Percentiles rank a stretch among this genome's conserved stretches.
These are phyloP conservation scores for Nelumbo lutea DNA, from an alignment of 164 flowering plant species.

Conservation along the genomic window DNA sequence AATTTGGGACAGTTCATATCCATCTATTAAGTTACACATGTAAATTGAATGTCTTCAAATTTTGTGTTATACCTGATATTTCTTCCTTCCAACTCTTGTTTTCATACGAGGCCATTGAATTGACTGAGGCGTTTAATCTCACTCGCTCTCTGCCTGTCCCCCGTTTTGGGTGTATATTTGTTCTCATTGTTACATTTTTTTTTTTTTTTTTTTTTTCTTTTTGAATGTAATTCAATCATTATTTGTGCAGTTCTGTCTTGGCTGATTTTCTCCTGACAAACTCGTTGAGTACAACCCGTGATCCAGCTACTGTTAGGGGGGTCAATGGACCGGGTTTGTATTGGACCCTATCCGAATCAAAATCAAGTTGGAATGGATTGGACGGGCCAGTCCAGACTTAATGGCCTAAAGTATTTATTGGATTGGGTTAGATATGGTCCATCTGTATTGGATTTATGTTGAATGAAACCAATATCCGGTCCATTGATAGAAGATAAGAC, in stretches of 20 bases:
- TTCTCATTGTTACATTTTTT: constrained; percentile 1
- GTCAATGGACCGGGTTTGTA: too few relatives aligned
- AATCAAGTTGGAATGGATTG: too few relatives aligned
- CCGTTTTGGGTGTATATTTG: constrained; percentile 1
- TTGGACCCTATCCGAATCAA: too few relatives aligned
- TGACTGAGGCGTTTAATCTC: constrained; percentile 4
- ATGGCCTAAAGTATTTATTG: too few relatives aligned
- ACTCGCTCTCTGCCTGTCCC: neutral
- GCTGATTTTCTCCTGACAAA: too few relatives aligned
- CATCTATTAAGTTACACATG: constrained; percentile 5
- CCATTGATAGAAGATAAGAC: too few relatives aligned
- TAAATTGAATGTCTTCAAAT: constrained; percentile 13
- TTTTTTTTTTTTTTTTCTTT: neutral
- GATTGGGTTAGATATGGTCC: too few relatives aligned
- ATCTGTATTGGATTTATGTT: too few relatives aligned
- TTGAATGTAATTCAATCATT: neutral
- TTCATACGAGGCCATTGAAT: constrained; percentile 19
- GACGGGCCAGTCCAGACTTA: too few relatives aligned
- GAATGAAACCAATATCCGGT: too few relatives aligned
- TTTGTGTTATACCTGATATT: neutral
- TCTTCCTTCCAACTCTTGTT: constrained; percentile 20
- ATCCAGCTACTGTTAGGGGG: too few relatives aligned
- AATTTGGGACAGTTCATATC: neutral
- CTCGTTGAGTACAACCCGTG: too few relatives aligned
- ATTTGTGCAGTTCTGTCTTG: neutral